Base-by-base conservation (phyloP, 2,329 filamentous ascomycete genomes). In the Didymella glomerata region DNA sequence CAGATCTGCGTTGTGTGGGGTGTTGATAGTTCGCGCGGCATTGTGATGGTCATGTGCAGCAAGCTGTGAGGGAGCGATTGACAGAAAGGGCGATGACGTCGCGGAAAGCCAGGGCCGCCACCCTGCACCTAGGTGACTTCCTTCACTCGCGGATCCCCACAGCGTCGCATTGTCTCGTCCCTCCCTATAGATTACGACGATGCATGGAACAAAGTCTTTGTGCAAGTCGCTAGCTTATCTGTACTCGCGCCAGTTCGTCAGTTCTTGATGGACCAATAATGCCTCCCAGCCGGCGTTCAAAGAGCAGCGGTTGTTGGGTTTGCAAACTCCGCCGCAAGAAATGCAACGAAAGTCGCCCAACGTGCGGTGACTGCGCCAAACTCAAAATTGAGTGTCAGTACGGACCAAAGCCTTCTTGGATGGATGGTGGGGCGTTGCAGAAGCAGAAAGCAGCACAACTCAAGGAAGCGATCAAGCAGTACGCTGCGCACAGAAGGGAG, bases 281-380 rank as follows among this genome's bases (percentile, higher is more conserved):
- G 56, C 46, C 50, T 9, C 30, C 49, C 13, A 36, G 22, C 16
- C 48, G 38, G 20, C 22, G 20, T 5, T 7, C 24, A n/a, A 47
- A n/a, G 22, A 65, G 42, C 28, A 55, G 51, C 30, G 60, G 61
- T 10, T 67, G 65, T 44, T 67, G 65, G 65, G 64, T 59, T 7
- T 67, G 65, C 46, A 57, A 53, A 36, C 56, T 64, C 11, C 65
- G 65, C 25, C 63, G 61, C 45, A 67, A 66, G 34, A 62, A 54
- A 28, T 67, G 63, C 42, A 61, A 67, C 24, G 41, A 61, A 16
- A 6, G 13, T 27, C 55, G 11, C 1, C 61, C 65, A 41, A 48
- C 9, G 38, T 67, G 65, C 24, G 30, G 45, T 18, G 36, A 40
- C 34, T 67, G 65, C 47, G 27, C 44, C n/a, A 53, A 18, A 34